Base-by-base conservation (phyloP, 2,329 filamentous ascomycete genomes). In the Aureobasidium sp. region DNA sequence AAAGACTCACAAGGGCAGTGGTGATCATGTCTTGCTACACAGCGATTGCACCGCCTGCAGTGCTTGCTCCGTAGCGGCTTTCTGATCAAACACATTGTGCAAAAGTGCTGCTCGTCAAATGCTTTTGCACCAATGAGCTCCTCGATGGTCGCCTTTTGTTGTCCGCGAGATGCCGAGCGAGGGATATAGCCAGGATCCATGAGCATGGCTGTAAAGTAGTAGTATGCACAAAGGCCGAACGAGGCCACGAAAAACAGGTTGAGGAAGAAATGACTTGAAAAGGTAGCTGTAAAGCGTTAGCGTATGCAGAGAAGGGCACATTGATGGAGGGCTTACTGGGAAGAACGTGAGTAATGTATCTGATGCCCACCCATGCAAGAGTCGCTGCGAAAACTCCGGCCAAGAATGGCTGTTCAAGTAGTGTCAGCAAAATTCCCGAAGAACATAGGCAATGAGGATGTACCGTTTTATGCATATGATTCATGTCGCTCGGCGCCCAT, bases 1-100 rank as follows among this genome's bases (percentile, higher is more conserved):
- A n/a, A 9, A 11, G 2, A 48, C 25, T 29, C 2, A 48, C 45
- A 99, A 0, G 94, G 94, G 71, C 94, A 99, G 72, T 99, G 94
- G 71, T 99, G 94, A 72, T 99, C 94, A 76, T 96, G 91, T 75
- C 95, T 96, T 61, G 93, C 91, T 60, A 99, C 90, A 73, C 94
- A 99, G 66, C 93, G 88, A 69, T 89, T 86, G 73, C 94, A 99
- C 64, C 90, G 84, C 71, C 88, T 88, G 78, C 94, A 99, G 76
- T 99, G 94, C 79, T 97, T 99, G 78, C 92, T 96, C 67, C 94
- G 85, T 64, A 99, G 77, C 3, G 94, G 94, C 67, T 89, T 93
- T 60, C 93, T 85, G 68, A 96, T 90, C 92, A 97, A 96, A 78
- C 94, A 99, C 52, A 85, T 85, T 31, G 95, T 87, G 74, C 94